phyloP scores from a whole-genome alignment of 2,329 filamentous ascomycete genomes.

The Ophiosphaerella korrae region DNA sequence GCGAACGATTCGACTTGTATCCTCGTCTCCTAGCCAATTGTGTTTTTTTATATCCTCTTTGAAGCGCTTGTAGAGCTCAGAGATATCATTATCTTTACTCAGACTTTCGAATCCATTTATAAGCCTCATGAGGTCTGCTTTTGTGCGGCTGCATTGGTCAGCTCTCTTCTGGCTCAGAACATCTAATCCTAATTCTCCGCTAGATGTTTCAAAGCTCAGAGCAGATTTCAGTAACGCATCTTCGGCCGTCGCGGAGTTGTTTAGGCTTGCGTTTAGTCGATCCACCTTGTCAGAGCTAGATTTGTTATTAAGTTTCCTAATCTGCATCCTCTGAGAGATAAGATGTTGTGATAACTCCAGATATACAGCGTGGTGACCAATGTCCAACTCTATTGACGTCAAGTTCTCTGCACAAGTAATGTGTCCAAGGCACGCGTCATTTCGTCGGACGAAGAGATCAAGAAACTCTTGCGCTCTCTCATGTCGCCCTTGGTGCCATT shows the following conservation, averaged over 20 bases:
- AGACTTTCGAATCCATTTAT: constrained; percentile 26
- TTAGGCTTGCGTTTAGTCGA: constrained; percentile 54
- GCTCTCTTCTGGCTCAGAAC: constrained; percentile 19
- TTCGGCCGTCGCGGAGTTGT: constrained; percentile 54
- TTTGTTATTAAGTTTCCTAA: constrained; percentile 46
- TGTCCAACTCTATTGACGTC: constrained; percentile 50
- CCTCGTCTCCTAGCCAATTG: constrained; percentile 31
- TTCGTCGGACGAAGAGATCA: constrained; percentile 55
- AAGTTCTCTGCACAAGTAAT: constrained; percentile 54
- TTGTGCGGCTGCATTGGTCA: constrained; percentile 13
- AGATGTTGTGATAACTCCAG: constrained; percentile 61
- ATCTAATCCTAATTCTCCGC: constrained; percentile 20
- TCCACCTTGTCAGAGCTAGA: constrained; percentile 43
- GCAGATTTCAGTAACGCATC: constrained; percentile 59
- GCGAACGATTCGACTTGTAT: constrained; percentile 11
- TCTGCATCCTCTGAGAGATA: constrained; percentile 57
- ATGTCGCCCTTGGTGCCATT: constrained; percentile 60
- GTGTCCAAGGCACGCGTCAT: constrained; percentile 38
- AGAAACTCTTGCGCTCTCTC: constrained; percentile 61
- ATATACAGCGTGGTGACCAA: constrained; percentile 59
- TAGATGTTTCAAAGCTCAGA: constrained; percentile 23
- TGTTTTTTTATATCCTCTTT: constrained; percentile 17
- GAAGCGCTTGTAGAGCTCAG: constrained; percentile 24
- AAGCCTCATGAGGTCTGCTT: constrained; percentile 16
- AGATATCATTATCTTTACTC: constrained; percentile 9